Evolutionary conservation across 768 basidiomycete species (phyloP), one percentile per base, ranked within the genome.

Genomic region (Leccinum disarticulatum): DNA sequence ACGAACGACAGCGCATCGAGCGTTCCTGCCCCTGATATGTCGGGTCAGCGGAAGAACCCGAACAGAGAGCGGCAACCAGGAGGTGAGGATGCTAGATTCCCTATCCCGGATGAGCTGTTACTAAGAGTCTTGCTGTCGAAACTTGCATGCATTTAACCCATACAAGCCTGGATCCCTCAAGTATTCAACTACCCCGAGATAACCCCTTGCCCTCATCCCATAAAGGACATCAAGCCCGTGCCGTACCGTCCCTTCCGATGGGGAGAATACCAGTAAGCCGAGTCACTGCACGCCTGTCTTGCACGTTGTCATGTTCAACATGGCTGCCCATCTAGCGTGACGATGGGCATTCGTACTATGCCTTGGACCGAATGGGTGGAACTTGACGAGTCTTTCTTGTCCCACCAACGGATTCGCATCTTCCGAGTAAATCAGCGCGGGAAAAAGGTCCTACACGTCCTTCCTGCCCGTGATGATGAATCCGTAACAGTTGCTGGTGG

Each of bases 291-390:
- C 17, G 22, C 3, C 51, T 27, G 6, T 52, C 41, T 19, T 43
- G 6, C 22, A 3, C 10, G n/a, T 19, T 30, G 9, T 33, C 27
- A 28, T 25, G 15, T 31, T 28, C 36, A 11, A 31, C 25, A 61
- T 9, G 22, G 31, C 14, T 2, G 3, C 30, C 50, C 43, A 13
- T 17, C 7, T 53, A 89, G 87, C 61, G 80, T 88, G 19, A 90
- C 87, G 33, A 90, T 90, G 88, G 88, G 85, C 61, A 83, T 89
- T 64, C 81, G 85, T 27, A 77, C 71, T 51, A 89, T 91, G 87
- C 77, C 77, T 8, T 91, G 86, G 86, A 77, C 80, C 17, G 83
- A 87, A 54, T 91, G 90, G 89, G 85, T 90, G 55, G 87, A 91
- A 76, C 77, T 90, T 33, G 89, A 91, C 72, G 77, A 81, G 55